Evolutionary conservation across 106 monocot species (phyloP).

Genomic region (Apostasia ramifera): DNA sequence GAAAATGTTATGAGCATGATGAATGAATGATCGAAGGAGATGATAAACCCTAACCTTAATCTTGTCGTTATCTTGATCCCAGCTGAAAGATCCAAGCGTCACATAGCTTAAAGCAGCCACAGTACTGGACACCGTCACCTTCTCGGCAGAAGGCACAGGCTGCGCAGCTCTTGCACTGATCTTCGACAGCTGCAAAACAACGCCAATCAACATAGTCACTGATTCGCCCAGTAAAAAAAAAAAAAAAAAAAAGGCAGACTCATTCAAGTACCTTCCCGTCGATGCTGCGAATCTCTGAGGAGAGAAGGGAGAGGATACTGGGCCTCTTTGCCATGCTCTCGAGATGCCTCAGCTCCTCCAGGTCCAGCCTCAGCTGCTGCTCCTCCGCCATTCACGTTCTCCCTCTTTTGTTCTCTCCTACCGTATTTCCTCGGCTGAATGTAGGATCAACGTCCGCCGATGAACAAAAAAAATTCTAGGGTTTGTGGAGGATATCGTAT

Average conservation of each 20-base stretch:
- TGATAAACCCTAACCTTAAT: slow-evolving; percentile 47
- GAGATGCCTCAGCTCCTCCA: slow-evolving; percentile 67
- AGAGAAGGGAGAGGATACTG: slow-evolving; percentile 53
- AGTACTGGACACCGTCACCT: slow-evolving; percentile 2
- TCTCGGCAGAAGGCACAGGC: slow-evolving; percentile 4
- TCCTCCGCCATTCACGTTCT: slow-evolving; percentile 31
- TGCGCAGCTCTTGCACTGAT: slow-evolving; percentile 8
- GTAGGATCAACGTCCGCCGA: background rate
- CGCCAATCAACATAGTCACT: background rate
- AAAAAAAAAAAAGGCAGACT: background rate
- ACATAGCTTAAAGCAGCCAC: slow-evolving; percentile 32
- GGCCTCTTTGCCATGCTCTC: slow-evolving; percentile 63
- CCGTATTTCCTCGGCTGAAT: background rate
- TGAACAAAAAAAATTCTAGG: background rate
- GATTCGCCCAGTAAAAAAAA: background rate
- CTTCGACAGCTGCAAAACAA: slow-evolving; percentile 34
- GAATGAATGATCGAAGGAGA: background rate
- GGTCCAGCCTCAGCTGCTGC: slow-evolving; percentile 57
- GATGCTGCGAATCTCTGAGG: slow-evolving; percentile 50
- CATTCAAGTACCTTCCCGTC: slow-evolving; percentile 40
- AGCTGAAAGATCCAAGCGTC: slow-evolving; percentile 78
- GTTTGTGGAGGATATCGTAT: background rate
- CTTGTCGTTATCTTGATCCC: slow-evolving; percentile 91
- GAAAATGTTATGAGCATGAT: no score
- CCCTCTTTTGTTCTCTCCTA: background rate